A percentile compares a stretch with the other conserved stretches of the same genome.
Evolutionary conservation across 2,329 filamentous ascomycete species (phyloP).

Genomic region (Cytospora schulzeri): DNA sequence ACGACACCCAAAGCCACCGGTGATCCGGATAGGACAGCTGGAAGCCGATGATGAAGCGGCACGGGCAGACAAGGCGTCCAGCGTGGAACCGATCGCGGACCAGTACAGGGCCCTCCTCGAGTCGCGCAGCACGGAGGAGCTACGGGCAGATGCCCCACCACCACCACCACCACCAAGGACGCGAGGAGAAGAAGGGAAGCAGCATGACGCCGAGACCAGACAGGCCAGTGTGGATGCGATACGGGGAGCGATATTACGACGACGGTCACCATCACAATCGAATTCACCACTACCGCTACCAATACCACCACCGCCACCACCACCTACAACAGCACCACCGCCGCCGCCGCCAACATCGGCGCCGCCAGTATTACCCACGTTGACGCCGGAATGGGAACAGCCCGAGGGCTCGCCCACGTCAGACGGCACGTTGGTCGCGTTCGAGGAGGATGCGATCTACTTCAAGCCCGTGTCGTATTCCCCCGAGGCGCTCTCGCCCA

Average conservation of each 20-base stretch:
- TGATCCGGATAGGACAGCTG: slow-evolving; percentile 52
- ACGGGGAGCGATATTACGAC: slow-evolving; percentile 20
- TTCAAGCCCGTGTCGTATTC: slow-evolving; percentile 49
- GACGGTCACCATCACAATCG: slow-evolving; percentile 22
- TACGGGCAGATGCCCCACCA: background rate
- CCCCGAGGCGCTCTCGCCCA: slow-evolving; percentile 38
- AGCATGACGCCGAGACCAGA: slow-evolving; percentile 15
- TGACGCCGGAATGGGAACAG: background rate
- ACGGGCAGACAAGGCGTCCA: slow-evolving; percentile 41
- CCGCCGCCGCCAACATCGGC: slow-evolving; percentile 16
- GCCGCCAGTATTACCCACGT: slow-evolving; percentile 23
- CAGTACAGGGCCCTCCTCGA: slow-evolving; percentile 53
- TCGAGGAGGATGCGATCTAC: slow-evolving; percentile 50
- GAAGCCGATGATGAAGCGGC: slow-evolving; percentile 39
- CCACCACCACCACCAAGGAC: too few relatives aligned
- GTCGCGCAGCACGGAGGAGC: slow-evolving; percentile 36
- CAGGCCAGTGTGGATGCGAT: slow-evolving; percentile 25
- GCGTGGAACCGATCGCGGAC: slow-evolving; percentile 52
- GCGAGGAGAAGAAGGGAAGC: background rate
- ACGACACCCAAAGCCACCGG: slow-evolving; percentile 54
- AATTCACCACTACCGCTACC: slow-evolving; percentile 26
- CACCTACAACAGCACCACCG: background rate
- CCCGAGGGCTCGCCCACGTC: slow-evolving; percentile 41
- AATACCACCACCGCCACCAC: slow-evolving; percentile 24
- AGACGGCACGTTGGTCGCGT: slow-evolving; percentile 49